Evolutionary conservation across 2,329 filamentous ascomycete species (phyloP).

Genomic region (Fusarium equiseti): DNA sequence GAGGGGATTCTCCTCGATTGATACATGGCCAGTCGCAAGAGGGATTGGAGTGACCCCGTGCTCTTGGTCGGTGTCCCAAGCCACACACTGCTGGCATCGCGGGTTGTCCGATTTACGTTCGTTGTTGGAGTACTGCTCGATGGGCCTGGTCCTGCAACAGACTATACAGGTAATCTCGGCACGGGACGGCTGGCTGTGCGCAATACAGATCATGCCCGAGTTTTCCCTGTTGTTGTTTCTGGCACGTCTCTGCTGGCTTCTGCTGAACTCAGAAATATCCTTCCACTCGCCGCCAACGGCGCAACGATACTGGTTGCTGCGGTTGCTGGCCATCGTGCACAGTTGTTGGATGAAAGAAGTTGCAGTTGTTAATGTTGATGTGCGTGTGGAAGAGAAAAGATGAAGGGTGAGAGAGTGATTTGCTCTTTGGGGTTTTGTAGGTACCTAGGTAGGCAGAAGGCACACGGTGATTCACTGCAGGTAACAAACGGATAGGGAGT

Average conservation of each 20-base stretch:
- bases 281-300: conserved; percentile 55
- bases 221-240: conserved; percentile 19
- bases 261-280: conserved; percentile 49
- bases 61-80: conserved; percentile 54
- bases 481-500: too few relatives aligned
- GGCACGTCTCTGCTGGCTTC: conserved; percentile 44
- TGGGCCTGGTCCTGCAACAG: conserved; percentile 47
- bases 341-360: neutral
- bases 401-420: neutral
- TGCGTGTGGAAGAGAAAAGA: neutral
- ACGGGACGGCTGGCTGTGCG: conserved; percentile 46
- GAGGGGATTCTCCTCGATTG: conserved; percentile 46
- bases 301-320: conserved; percentile 51
- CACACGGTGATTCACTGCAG: neutral
- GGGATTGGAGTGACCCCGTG: conserved; percentile 48
- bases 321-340: conserved; percentile 4
- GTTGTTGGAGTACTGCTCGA: conserved; percentile 50
- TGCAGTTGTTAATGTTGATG: neutral
- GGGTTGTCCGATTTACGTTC: conserved; percentile 43
- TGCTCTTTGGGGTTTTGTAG: neutral
- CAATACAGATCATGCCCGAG: conserved; percentile 54
- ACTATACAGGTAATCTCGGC: conserved; percentile 50
- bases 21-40: conserved; percentile 52
- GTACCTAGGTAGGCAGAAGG: neutral
- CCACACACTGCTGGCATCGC: conserved; percentile 53